Conservation (phyloP, 805 yeast genomes). For the Saccharomyces cerevisiae region DNA sequence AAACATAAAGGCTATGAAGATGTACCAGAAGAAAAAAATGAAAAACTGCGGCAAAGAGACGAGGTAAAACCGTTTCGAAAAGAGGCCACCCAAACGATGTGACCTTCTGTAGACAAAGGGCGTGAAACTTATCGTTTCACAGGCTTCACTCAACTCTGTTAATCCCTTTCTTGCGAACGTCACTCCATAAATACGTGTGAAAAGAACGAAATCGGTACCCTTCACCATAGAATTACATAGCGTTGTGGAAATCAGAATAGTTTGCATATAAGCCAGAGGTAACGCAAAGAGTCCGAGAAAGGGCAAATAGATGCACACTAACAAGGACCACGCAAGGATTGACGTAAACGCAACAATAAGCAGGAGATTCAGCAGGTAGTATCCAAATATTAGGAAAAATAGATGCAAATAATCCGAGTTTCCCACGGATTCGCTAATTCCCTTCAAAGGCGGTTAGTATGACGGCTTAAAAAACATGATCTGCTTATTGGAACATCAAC, state of each 20-base stretch:
- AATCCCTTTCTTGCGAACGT: background rate
- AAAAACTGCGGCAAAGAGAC: background rate
- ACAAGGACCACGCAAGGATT: background rate
- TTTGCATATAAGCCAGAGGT: background rate
- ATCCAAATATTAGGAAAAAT: background rate
- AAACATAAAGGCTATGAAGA: background rate
- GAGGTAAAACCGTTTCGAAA: background rate
- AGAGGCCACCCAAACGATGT: background rate
- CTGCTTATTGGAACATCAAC: background rate
- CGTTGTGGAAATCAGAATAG: background rate
- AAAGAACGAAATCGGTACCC: background rate
- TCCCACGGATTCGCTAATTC: background rate
- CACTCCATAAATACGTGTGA: background rate
- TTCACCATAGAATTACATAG: background rate
- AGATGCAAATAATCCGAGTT: background rate
- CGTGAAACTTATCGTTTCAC: background rate
- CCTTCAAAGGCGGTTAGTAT: background rate
- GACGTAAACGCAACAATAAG: background rate
- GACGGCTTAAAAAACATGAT: background rate
- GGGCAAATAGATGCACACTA: background rate
- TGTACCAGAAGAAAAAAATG: background rate
- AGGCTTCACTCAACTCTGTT: background rate
- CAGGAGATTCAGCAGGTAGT: background rate
- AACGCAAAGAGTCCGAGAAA: background rate
- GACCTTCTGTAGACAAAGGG: background rate